These are phyloP conservation scores for Wickerhamiella cacticola DNA, from an alignment of 805 yeast species.

Conservation along the genomic window DNA sequence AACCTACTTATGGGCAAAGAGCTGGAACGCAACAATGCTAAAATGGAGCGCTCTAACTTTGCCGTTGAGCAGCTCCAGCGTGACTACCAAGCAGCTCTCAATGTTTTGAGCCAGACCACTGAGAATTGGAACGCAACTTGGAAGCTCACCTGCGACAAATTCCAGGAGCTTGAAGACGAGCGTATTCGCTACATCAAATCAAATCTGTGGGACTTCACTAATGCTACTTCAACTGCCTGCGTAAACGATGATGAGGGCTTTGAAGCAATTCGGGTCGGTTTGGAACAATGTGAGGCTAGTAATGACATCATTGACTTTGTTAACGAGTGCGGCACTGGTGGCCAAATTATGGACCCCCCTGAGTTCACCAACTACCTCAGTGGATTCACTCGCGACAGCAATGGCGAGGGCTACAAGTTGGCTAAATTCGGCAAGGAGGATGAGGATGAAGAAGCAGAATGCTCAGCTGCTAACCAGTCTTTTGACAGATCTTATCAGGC, in stretches of 20 bases:
- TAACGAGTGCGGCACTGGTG: constrained; percentile 50
- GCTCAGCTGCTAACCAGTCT: background rate
- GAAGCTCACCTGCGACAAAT: constrained; percentile 47
- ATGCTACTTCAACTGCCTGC: constrained; percentile 60
- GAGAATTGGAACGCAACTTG: constrained; percentile 64
- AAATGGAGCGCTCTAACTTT: constrained; percentile 39
- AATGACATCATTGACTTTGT: constrained; percentile 48
- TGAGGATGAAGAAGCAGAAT: background rate
- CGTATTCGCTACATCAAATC: constrained; percentile 57
- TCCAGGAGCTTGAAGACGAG: constrained; percentile 61
- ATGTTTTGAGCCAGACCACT: constrained; percentile 42
- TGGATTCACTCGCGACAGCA: constrained; percentile 31
- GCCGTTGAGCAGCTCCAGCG: constrained; percentile 35
- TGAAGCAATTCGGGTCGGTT: constrained; percentile 51
- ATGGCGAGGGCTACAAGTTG: constrained; percentile 23
- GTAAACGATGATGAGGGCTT: constrained; percentile 68
- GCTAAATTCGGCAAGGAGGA: constrained; percentile 27
- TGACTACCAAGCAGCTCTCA: constrained; percentile 46
- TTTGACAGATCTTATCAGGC: background rate
- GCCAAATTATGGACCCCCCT: constrained; percentile 46
- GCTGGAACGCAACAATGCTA: constrained; percentile 45
- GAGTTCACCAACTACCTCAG: constrained; percentile 49
- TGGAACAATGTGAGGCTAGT: constrained; percentile 56
- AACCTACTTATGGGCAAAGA: constrained; percentile 66
- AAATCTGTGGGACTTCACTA: constrained; percentile 68